Conservation (phyloP, 2,329 filamentous ascomycete genomes). For the Fusarium albidum region DNA sequence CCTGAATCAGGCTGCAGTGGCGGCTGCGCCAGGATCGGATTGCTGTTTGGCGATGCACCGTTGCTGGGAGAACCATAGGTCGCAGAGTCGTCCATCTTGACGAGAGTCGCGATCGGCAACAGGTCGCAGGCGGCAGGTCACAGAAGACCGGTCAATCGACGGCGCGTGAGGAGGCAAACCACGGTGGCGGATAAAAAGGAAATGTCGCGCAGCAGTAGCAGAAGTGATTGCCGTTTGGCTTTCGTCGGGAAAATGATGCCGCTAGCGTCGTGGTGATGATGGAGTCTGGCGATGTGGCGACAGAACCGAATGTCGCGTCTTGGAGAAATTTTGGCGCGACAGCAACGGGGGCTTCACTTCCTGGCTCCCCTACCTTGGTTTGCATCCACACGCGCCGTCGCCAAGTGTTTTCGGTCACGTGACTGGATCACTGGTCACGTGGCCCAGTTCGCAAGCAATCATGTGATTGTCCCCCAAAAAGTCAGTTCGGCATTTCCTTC, state of each 20-base stretch:
- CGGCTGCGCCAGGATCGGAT: constrained; percentile 64
- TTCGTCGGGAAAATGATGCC: constrained; percentile 28
- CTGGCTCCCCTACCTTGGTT: too few relatives aligned
- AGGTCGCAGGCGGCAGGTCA: constrained; percentile 16
- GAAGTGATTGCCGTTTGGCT: constrained; percentile 15
- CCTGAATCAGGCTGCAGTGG: constrained; percentile 56
- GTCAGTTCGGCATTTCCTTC: constrained; percentile 34
- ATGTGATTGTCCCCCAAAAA: constrained; percentile 17
- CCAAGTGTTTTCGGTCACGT: constrained; percentile 17
- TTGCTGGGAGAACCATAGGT: constrained; percentile 66
- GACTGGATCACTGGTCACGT: too few relatives aligned
- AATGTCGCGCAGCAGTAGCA: constrained; percentile 8
- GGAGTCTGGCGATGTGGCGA: constrained; percentile 33
- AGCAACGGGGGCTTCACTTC: constrained; percentile 24
- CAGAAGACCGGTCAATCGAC: constrained; percentile 26
- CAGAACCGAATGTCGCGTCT: constrained; percentile 42
- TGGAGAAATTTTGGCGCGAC: constrained; percentile 52
- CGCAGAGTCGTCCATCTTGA: constrained; percentile 66
- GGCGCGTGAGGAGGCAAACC: constrained; percentile 21
- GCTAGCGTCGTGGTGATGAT: constrained; percentile 40
- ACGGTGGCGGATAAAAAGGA: constrained; percentile 7
- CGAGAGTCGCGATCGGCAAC: constrained; percentile 23
- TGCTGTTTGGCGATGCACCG: constrained; percentile 64
- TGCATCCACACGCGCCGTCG: constrained; percentile 23
- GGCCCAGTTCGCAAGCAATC: constrained; percentile 4